Base-by-base conservation (phyloP, 441 rosid species). In the Arabidopsis lyrata region DNA sequence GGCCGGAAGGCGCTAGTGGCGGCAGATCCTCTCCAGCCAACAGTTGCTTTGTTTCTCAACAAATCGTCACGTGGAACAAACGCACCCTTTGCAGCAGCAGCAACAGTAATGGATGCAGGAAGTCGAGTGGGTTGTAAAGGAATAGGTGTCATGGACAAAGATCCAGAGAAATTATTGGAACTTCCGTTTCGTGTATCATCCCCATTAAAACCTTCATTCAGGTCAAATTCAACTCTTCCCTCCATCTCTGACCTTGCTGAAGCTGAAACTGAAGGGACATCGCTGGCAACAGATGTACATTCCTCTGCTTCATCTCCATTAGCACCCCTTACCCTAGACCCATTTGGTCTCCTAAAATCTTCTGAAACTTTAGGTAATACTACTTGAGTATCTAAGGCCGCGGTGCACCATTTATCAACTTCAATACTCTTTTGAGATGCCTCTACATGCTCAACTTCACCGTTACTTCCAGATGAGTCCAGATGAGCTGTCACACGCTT, bases 1-100 rank as follows among this genome's bases (percentile, higher is more conserved):
- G 98, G 99, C 3, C 99, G 83, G 77, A 95, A 95, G 15, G 99
- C 99, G 80, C 99, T 95, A n/a, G 99, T 95, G 58, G 99, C 98
- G 5, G 99, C 99, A 41, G 99, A 90, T 65, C 99, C 99, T 83
- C 92, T 95, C 99, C 99, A 92, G 50, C 99, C 96, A 82, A 90
- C 81, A 71, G 78, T 81, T 81, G 48, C 90, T 81, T 84, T 92
- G 65, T 81, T 86, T 83, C 83, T 86, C 77, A 92, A 63, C 8
- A 89, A 75, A 70, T 95, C 89, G 20, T 89, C 91, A 14, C 86
- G 96, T 10, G 96, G 99, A 44, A 89, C 85, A 86, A 95, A 95
- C 9, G 92, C 82, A 39, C 97, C 88, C 67, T 92, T 95, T 38
- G 97, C 96, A 76, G 98, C 96, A 79, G 99, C 95, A 73, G 97